Percentiles rank a stretch among this genome's conserved stretches.
phyloP scores from a whole-genome alignment of 192 early-diverging fungal genomes.

The Obelidium mucronatum region DNA sequence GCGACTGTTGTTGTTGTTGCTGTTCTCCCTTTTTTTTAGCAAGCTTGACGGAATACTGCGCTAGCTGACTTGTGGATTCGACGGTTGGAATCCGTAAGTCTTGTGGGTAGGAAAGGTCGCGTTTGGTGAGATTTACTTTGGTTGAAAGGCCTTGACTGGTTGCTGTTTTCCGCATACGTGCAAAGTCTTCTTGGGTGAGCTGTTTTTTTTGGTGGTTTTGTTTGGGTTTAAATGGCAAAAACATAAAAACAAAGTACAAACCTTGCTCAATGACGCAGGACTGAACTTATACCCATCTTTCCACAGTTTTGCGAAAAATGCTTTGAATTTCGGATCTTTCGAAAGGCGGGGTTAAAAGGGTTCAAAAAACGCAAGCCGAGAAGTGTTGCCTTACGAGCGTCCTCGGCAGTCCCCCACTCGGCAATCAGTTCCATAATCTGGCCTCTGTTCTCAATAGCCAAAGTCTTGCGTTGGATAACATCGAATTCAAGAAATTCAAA shows the following conservation, averaged over 20 bases:
- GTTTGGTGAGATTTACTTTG: not conserved
- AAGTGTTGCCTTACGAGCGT: not conserved
- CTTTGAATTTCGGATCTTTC: not conserved
- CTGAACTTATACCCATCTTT: slow-evolving; percentile 13
- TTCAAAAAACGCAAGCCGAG: not conserved
- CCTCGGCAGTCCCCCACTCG: slow-evolving; percentile 17
- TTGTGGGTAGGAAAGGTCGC: not conserved
- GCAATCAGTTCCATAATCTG: slow-evolving; percentile 37
- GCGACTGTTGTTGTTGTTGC: no score
- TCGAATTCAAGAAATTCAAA: slow-evolving; percentile 17
- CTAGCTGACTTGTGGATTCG: not conserved
- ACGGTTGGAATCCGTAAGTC: not conserved
- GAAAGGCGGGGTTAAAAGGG: not conserved
- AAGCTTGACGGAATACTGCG: not conserved
- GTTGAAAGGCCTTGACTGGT: not conserved
- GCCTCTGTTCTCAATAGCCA: slow-evolving; percentile 36
- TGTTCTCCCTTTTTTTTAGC: not conserved
- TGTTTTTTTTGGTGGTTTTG: not conserved
- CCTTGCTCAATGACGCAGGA: not conserved
- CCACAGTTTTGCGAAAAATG: not conserved
- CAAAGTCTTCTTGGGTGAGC: not conserved
- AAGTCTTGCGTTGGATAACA: not conserved
- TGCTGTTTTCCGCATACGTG: not conserved
- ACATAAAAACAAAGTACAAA: not conserved
- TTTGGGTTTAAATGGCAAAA: not conserved